Percentiles rank a stretch among this genome's conserved stretches.
Evolutionary conservation across 768 basidiomycete species (phyloP).

Genomic region (Clitopilus passeckerianus): DNA sequence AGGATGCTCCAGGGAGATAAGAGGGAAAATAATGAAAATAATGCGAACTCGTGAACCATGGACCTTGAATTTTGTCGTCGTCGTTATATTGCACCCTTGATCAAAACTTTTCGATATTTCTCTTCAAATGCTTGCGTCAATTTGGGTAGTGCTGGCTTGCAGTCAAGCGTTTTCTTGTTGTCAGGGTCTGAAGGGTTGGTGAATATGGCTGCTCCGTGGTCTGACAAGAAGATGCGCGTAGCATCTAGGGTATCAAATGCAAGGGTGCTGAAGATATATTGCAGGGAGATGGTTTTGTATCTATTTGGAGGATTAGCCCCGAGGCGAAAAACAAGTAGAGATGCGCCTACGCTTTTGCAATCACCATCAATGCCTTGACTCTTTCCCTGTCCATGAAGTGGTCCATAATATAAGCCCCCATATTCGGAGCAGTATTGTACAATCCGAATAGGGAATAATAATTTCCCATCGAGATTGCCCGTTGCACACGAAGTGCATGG

Average conservation of each 20-base stretch:
- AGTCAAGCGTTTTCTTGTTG: conserved; percentile 63
- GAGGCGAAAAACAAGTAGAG: neutral
- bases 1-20: conserved; percentile 10
- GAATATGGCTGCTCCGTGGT: conserved; percentile 66
- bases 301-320: conserved; percentile 32
- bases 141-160: conserved; percentile 51
- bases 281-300: conserved; percentile 74
- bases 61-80: neutral
- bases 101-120: conserved; percentile 82
- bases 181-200: conserved; percentile 60
- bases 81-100: conserved; percentile 84
- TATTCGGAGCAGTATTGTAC: conserved; percentile 83
- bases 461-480: conserved; percentile 87
- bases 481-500: conserved; percentile 88
- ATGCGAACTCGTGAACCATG: conserved; percentile 10
- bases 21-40: conserved; percentile 13
- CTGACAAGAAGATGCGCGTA: conserved; percentile 62
- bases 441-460: conserved; percentile 89
- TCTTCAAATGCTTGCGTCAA: conserved; percentile 67
- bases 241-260: conserved; percentile 70
- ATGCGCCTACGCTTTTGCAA: conserved; percentile 83
- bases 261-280: conserved; percentile 76
- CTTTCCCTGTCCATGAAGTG: conserved; percentile 94
- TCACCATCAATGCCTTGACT: conserved; percentile 78
- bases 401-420: conserved; percentile 99